Evolutionary conservation across 768 basidiomycete genomes (phyloP).

Genomic region (Trametes cubensis): DNA sequence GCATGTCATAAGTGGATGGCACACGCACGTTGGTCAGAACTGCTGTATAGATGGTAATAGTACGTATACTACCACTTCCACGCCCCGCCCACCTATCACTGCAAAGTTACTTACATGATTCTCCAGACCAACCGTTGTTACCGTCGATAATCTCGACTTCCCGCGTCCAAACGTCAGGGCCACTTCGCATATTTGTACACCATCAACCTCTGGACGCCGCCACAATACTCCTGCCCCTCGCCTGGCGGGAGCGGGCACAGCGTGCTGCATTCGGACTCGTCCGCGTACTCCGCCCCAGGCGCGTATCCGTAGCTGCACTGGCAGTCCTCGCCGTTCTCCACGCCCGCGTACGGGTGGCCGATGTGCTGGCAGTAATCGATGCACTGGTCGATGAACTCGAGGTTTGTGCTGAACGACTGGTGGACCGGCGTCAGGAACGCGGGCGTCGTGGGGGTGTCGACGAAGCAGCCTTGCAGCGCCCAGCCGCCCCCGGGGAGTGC

Average conservation of each 20-base stretch:
- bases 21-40: too few relatives aligned
- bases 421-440: conserved; percentile 13
- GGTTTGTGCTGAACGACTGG: conserved; percentile 14
- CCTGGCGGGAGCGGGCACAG: conserved; percentile 20
- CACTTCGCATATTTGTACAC: conserved; percentile 5
- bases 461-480: conserved; percentile 18
- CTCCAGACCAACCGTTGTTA: too few relatives aligned
- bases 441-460: conserved; percentile 19
- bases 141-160: too few relatives aligned
- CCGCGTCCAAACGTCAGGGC: too few relatives aligned
- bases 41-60: too few relatives aligned
- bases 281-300: neutral
- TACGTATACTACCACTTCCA: too few relatives aligned
- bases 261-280: conserved; percentile 17
- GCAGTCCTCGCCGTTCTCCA: conserved; percentile 21
- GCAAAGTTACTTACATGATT: too few relatives aligned
- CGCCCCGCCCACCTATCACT: too few relatives aligned
- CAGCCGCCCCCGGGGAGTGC: conserved; percentile 19
- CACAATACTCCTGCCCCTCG: conserved; percentile 17
- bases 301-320: conserved; percentile 22
- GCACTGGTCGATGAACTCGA: conserved; percentile 21
- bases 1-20: too few relatives aligned
- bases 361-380: conserved; percentile 12
- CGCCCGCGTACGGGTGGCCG: conserved; percentile 19
- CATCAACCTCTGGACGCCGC: conserved; percentile 12